These are phyloP conservation scores for Schoenoplectus tabernaemontani DNA, from an alignment of 202 grass and related monocot species.

Conservation along the genomic window DNA sequence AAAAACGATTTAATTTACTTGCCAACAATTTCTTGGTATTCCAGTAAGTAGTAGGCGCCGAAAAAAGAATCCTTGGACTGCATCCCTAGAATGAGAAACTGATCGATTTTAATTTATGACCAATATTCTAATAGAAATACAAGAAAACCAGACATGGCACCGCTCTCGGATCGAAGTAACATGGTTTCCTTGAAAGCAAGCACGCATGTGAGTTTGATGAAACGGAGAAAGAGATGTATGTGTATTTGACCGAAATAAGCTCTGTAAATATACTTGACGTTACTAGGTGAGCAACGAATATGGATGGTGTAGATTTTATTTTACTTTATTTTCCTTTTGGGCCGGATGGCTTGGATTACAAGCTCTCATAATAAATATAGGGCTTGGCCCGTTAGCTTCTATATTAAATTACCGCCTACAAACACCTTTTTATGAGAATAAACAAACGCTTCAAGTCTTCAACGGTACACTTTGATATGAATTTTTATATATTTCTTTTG, in stretches of 20 bases:
- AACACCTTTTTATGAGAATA: no score
- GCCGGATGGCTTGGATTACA: not conserved
- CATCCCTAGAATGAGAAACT: not conserved
- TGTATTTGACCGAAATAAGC: no score
- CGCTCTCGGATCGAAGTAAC: no score
- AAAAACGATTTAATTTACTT: not conserved
- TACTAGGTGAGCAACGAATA: not conserved
- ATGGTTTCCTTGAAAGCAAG: no score
- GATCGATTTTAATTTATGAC: not conserved
- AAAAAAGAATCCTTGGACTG: not conserved
- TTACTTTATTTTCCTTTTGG: not conserved
- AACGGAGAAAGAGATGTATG: no score
- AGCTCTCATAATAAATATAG: not conserved
- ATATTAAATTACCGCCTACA: not conserved
- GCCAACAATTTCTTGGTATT: not conserved
- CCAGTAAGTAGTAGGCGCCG: not conserved
- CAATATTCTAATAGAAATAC: not conserved
- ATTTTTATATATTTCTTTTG: no score
- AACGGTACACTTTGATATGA: no score
- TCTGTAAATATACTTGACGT: no score
- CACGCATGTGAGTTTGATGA: no score
- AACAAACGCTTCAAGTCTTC: no score
- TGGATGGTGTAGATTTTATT: not conserved
- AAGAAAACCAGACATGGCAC: no score
- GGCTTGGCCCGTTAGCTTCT: not conserved